Evolutionary conservation across 2,329 filamentous ascomycete genomes (phyloP), one percentile per base, ranked within the genome.

Genomic region (Aphanocladium album): DNA sequence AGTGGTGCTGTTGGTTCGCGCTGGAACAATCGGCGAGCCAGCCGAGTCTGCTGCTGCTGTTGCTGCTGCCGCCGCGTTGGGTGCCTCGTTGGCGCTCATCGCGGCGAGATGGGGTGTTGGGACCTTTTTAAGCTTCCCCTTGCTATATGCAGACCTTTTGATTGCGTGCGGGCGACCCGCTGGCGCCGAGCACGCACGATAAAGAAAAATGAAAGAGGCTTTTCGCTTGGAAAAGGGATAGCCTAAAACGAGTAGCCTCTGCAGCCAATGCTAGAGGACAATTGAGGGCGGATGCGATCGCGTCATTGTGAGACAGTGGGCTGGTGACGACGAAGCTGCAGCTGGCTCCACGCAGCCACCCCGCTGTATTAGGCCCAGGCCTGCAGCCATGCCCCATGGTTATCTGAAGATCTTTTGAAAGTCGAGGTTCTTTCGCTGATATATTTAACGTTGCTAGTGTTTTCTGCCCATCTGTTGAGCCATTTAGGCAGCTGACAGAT

Each of bases 251-350:
- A n/a, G 47, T 25, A 35, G 33, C n/a, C 23, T 58, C 47, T 33
- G 47, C 47, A 43, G 12, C 56, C 46, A 58, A 58, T 58, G 56
- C 30, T 6, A 51, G 47, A 58, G 46, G 47, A 45, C 46, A n/a
- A 43, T 45, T 23, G 37, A 50, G 46, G 27, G 47, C 47, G 23
- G 37, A 52, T 33, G 35, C 46, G 37, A 52, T 59, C 56, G 56
- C 56, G 56, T 59, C 56, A 59, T 59, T 45, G 47, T n/a, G 23
- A 43, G 56, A 33, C 27, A 25, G 56, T 59, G 56, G 56, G 56
- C 56, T 50, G 33, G 35, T 33, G 45, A 14, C 35, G 3, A 35
- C 35, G 21, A 17, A 35, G 23, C n/a, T 25, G 46, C 17, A n/a
- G 16, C 17, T 27, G 37, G 17, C 51, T 35, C 53, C 53, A 56